phyloP scores from a whole-genome alignment of 768 basidiomycete genomes.

The Artomyces pyxidatus region DNA sequence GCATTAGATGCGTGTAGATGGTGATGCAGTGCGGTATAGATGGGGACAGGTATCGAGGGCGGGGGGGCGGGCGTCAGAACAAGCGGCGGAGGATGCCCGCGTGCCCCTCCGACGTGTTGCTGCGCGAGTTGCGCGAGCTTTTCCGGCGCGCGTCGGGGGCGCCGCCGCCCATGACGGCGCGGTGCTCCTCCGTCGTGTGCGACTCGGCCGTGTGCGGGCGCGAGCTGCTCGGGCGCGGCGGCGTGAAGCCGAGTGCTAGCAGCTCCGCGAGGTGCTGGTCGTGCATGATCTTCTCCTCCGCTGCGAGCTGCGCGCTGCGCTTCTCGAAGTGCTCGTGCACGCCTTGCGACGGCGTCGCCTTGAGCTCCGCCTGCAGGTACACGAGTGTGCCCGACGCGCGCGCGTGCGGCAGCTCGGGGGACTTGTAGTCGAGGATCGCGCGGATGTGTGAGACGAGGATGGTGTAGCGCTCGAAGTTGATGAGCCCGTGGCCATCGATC shows the following conservation, averaged over 20 bases:
- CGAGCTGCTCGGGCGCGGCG: neutral
- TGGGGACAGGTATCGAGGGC: neutral
- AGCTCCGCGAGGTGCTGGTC: slow-evolving; percentile 8
- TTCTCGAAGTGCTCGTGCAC: slow-evolving; percentile 27
- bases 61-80: no score
- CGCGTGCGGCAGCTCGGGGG: slow-evolving; percentile 27
- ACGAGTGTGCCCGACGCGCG: slow-evolving; percentile 29
- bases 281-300: slow-evolving; percentile 7
- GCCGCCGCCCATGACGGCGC: neutral
- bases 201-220: neutral
- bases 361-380: slow-evolving; percentile 34
- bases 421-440: slow-evolving; percentile 24
- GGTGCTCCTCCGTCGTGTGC: neutral
- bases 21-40: neutral
- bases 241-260: slow-evolving; percentile 11
- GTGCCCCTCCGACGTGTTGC: no score
- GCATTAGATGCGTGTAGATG: neutral
- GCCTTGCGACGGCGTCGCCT: slow-evolving; percentile 21
- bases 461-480: slow-evolving; percentile 36
- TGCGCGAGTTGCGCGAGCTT: neutral
- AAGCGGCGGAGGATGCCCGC: no score
- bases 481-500: slow-evolving; percentile 26
- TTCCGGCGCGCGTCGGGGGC: neutral
- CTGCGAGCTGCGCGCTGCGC: slow-evolving; percentile 21
- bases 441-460: slow-evolving; percentile 31